Percentiles rank a stretch among this genome's conserved stretches.
Evolutionary conservation across 2,329 filamentous ascomycete species (phyloP).

Genomic region (Trichoderma semiorbis): DNA sequence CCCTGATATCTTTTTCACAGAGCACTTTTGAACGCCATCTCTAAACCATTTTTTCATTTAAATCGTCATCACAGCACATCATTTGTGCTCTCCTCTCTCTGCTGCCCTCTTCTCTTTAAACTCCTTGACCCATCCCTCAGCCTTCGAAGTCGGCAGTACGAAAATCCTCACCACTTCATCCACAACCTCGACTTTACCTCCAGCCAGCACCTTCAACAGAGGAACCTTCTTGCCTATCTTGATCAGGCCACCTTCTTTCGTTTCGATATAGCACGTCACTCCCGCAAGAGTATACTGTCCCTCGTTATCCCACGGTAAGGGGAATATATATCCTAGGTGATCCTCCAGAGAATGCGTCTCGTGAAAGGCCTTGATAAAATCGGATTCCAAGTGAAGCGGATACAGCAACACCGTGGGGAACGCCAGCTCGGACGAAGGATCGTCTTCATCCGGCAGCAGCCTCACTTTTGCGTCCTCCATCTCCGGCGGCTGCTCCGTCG

Average conservation of each 20-base stretch:
- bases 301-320: conserved; percentile 77
- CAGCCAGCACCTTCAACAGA: conserved; percentile 68
- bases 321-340: conserved; percentile 82
- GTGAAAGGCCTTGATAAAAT: conserved; percentile 84
- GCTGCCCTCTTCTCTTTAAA: conserved; percentile 72
- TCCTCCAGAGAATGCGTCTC: conserved; percentile 73
- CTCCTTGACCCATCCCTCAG: conserved; percentile 74
- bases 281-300: conserved; percentile 60
- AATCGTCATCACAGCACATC: background rate
- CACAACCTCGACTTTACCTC: conserved; percentile 79
- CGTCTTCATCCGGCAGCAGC: conserved; percentile 68
- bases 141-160: conserved; percentile 70
- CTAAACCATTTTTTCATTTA: background rate
- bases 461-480: conserved; percentile 77
- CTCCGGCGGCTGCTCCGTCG: conserved; percentile 71
- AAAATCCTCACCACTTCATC: conserved; percentile 82
- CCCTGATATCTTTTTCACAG: background rate
- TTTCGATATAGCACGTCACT: conserved; percentile 91
- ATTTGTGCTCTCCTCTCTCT: conserved; percentile 34
- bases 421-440: conserved; percentile 65
- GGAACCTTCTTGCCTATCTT: conserved; percentile 85
- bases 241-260: conserved; percentile 70
- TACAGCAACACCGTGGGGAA: conserved; percentile 86
- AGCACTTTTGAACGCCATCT: background rate
- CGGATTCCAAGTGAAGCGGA: conserved; percentile 74